Conservation (phyloP, 306 rosid species). For the Begonia masoniana region DNA sequence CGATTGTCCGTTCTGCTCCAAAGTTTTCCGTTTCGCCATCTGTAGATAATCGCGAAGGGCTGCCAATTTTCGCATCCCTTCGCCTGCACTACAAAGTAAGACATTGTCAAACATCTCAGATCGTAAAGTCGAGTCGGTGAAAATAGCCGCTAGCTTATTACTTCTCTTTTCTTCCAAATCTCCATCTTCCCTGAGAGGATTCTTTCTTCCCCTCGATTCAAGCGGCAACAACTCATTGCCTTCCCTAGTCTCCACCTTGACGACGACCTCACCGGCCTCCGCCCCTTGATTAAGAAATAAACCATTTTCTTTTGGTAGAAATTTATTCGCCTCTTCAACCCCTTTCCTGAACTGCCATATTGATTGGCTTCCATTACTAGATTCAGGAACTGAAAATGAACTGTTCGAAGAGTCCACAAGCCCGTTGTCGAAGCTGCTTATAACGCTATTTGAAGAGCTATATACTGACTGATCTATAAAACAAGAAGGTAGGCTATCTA, state of each 20-base stretch:
- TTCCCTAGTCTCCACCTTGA: conserved; percentile 39
- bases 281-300: conserved; percentile 30
- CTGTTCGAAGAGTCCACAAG: conserved; percentile 51
- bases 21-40: conserved; percentile 18
- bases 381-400: conserved; percentile 31
- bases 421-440: conserved; percentile 32
- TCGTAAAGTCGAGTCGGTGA: conserved; percentile 42
- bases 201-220: conserved; percentile 48
- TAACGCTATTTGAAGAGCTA: conserved; percentile 43
- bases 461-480: conserved; percentile 34
- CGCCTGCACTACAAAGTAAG: conserved; percentile 44
- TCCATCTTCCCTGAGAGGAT: conserved; percentile 30
- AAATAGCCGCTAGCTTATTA: conserved; percentile 67
- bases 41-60: conserved; percentile 53
- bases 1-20: conserved; percentile 28
- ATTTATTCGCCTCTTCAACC: conserved; percentile 72
- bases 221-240: conserved; percentile 12
- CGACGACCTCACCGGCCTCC: conserved; percentile 13
- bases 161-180: conserved; percentile 57
- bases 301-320: conserved; percentile 52
- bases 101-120: conserved; percentile 49
- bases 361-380: conserved; percentile 46
- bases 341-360: conserved; percentile 77
- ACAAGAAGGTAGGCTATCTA: conserved; percentile 18
- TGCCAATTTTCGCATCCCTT: conserved; percentile 25